Evolutionary conservation across 768 basidiomycete species (phyloP).

Genomic region (Arthromyces matolae): DNA sequence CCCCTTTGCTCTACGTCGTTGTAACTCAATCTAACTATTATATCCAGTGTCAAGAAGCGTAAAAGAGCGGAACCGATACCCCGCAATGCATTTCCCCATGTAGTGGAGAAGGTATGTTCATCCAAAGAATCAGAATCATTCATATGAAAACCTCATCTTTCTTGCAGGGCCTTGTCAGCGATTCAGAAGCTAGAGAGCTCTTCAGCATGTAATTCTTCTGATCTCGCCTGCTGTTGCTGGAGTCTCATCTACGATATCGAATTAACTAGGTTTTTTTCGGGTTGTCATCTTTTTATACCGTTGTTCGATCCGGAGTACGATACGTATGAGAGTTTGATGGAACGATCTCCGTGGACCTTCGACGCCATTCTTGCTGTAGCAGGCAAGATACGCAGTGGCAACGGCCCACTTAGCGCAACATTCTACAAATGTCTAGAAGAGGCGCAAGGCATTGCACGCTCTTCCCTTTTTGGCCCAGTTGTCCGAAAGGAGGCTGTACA

Average conservation of each 20-base stretch:
- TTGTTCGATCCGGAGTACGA: slow-evolving; percentile 92
- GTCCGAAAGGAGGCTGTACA: slow-evolving; percentile 94
- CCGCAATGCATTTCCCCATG: slow-evolving; percentile 83
- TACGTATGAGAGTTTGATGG: slow-evolving; percentile 88
- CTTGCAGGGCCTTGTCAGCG: slow-evolving; percentile 74
- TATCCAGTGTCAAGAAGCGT: slow-evolving; percentile 71
- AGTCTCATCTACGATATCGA: slow-evolving; percentile 35
- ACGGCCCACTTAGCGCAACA: slow-evolving; percentile 76
- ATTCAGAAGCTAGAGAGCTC: slow-evolving; percentile 83
- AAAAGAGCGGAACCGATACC: slow-evolving; percentile 81
- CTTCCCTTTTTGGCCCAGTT: slow-evolving; percentile 89
- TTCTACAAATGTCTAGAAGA: slow-evolving; percentile 93
- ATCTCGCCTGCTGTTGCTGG: slow-evolving; percentile 24
- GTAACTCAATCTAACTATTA: slow-evolving; percentile 8
- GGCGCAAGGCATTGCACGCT: slow-evolving; percentile 93
- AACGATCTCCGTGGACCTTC: slow-evolving; percentile 94
- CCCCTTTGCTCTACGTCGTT: slow-evolving; percentile 1
- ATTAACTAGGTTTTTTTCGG: slow-evolving; percentile 80
- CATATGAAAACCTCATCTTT: not conserved
- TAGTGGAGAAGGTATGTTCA: slow-evolving; percentile 73
- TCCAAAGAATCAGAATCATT: not conserved
- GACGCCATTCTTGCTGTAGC: slow-evolving; percentile 92
- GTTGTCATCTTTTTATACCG: slow-evolving; percentile 95
- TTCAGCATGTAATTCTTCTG: slow-evolving; percentile 76
- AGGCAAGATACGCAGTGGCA: slow-evolving; percentile 87